phyloP scores from a whole-genome alignment of 306 rosid species.

The Alnus rubra region DNA sequence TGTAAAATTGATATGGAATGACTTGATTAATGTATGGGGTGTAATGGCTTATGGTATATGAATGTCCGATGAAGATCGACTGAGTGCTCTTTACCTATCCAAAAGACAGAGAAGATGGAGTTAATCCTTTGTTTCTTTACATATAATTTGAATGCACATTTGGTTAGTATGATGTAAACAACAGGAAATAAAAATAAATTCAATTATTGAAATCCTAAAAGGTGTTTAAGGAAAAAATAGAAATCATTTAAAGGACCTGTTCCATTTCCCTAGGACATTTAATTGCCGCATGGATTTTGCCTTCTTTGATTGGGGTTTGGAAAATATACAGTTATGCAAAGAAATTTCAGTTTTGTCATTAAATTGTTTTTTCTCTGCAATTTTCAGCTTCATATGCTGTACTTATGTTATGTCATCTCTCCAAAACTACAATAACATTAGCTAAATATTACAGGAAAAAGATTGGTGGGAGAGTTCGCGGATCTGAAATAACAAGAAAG shows the following conservation, averaged over 20 bases:
- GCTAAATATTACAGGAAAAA: conserved; percentile 70
- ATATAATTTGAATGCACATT: not conserved
- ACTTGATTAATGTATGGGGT: not conserved
- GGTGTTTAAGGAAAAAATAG: not conserved
- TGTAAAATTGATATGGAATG: not conserved
- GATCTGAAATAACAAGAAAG: conserved; percentile 66
- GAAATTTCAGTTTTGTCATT: not conserved
- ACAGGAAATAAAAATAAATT: not conserved
- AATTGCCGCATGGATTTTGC: not conserved
- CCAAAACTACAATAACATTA: not conserved
- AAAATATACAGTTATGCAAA: not conserved
- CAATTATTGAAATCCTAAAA: not conserved
- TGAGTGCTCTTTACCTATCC: not conserved
- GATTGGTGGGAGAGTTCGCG: conserved; percentile 62
- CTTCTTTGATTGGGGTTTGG: not conserved
- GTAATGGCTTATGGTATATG: not conserved
- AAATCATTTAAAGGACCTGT: not conserved
- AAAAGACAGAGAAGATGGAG: not conserved
- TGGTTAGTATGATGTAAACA: not conserved
- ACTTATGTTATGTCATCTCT: not conserved
- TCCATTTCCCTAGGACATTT: not conserved
- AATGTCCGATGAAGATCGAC: not conserved
- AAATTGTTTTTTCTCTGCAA: not conserved
- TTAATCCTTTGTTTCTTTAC: not conserved
- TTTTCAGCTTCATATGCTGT: not conserved